phyloP scores from a whole-genome alignment of 31 red algal genomes.

The Asparagopsis taxiformis region DNA sequence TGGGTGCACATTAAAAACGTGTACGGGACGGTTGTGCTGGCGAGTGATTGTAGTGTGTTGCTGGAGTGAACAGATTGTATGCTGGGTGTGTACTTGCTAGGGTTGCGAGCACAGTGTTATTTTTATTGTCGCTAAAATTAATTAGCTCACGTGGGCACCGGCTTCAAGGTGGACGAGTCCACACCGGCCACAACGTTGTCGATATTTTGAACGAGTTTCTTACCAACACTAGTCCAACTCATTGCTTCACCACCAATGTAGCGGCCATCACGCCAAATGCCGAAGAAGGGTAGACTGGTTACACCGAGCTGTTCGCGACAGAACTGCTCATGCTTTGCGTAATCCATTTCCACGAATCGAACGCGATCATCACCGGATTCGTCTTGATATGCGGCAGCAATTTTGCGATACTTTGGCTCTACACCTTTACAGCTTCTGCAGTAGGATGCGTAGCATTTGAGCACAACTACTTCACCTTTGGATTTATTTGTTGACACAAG shows the following conservation, averaged over 20 bases:
- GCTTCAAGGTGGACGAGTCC: neutral
- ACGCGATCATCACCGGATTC: constrained; percentile 5
- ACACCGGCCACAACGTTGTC: constrained; percentile 11
- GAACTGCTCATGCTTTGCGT: constrained; percentile 27
- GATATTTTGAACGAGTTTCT: constrained; percentile 27
- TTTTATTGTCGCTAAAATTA: no score
- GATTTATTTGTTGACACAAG: constrained; percentile 1
- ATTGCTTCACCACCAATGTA: constrained; percentile 33
- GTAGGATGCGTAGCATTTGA: constrained; percentile 44
- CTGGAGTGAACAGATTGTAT: no score
- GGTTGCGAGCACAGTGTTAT: no score
- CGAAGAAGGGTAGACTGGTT: constrained; percentile 37
- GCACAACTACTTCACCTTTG: constrained; percentile 13
- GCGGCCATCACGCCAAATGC: constrained; percentile 25
- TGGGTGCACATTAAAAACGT: no score
- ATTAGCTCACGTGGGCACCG: no score
- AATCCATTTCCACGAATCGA: constrained; percentile 50
- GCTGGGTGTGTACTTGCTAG: no score
- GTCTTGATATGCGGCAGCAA: constrained; percentile 38
- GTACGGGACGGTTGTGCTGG: no score
- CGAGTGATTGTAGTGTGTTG: no score
- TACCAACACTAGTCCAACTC: constrained; percentile 41
- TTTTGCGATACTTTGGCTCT: constrained; percentile 44
- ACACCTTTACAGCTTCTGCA: constrained; percentile 43
- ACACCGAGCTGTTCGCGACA: constrained; percentile 35